A percentile compares a stretch with the other conserved stretches of the same genome.
These are phyloP conservation scores for Rutstroemia sp. DNA, from an alignment of 2,329 filamentous ascomycete genomes.

Conservation along the genomic window DNA sequence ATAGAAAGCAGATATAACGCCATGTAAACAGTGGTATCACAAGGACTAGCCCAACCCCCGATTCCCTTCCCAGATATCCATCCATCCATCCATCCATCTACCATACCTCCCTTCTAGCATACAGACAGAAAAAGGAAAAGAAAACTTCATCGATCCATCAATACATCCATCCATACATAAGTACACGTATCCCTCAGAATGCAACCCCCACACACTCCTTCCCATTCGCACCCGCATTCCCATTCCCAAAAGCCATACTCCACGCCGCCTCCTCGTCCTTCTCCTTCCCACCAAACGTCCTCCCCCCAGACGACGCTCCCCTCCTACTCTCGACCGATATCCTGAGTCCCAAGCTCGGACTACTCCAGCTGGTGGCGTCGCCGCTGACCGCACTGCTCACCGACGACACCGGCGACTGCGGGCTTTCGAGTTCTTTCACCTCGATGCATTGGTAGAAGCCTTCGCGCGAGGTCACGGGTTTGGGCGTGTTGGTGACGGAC, in stretches of 20 bases:
- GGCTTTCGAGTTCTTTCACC: not conserved
- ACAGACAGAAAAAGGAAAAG: not conserved
- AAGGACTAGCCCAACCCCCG: not conserved
- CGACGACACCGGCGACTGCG: not conserved
- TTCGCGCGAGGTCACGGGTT: conserved; percentile 42
- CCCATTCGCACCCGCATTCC: no score
- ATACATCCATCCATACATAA: not conserved
- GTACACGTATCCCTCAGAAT: conserved; percentile 27
- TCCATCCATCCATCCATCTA: not conserved
- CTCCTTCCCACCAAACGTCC: conserved; percentile 28
- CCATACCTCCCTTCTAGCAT: not conserved
- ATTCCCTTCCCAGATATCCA: not conserved
- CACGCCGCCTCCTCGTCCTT: conserved; percentile 31
- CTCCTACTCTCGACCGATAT: not conserved
- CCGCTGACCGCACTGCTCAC: conserved; percentile 1
- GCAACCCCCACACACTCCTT: conserved; percentile 39
- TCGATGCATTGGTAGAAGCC: conserved; percentile 53
- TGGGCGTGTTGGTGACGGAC: conserved; percentile 48
- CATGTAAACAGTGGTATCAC: no score
- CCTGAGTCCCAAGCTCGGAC: not conserved
- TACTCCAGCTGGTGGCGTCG: conserved; percentile 8
- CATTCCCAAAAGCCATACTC: conserved; percentile 21
- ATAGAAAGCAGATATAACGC: no score
- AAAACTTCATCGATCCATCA: not conserved
- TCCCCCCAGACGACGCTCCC: not conserved